Conservation (phyloP, 805 yeast species). For the Danielia oregonensis region DNA sequence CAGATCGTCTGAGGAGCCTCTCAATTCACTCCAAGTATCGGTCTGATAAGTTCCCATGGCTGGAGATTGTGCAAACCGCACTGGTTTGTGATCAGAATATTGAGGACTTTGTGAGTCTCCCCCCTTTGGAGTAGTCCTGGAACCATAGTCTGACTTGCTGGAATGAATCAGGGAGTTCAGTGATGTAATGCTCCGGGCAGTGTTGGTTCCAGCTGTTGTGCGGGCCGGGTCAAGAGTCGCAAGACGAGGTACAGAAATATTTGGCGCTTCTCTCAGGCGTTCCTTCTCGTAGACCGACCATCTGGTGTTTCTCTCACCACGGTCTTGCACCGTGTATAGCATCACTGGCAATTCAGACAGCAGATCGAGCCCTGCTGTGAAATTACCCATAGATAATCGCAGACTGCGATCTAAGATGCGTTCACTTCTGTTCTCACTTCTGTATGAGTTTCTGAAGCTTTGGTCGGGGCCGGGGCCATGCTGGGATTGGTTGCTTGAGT, state of each 20-base stretch:
- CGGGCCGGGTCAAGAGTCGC: neutral
- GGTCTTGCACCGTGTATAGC: slow-evolving; percentile 29
- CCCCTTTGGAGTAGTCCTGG: slow-evolving; percentile 8
- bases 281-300: slow-evolving; percentile 9
- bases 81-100: too few relatives aligned
- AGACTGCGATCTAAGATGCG: slow-evolving; percentile 4
- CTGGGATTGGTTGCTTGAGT: slow-evolving; percentile 1
- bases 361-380: slow-evolving; percentile 28
- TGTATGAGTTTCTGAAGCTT: too few relatives aligned
- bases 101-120: neutral
- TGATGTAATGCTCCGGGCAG: slow-evolving; percentile 5
- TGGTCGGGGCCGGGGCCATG: too few relatives aligned
- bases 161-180: neutral
- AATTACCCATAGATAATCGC: slow-evolving; percentile 8
- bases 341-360: slow-evolving; percentile 24
- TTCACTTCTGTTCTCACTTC: too few relatives aligned
- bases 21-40: too few relatives aligned
- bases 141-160: neutral
- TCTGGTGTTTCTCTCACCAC: slow-evolving; percentile 2
- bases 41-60: neutral
- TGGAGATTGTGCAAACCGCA: too few relatives aligned
- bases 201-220: slow-evolving; percentile 5
- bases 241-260: neutral
- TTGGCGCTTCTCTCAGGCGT: neutral
- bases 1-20: too few relatives aligned